Conservation (phyloP, 2,329 filamentous ascomycete species). For the Claviceps sorghi region DNA sequence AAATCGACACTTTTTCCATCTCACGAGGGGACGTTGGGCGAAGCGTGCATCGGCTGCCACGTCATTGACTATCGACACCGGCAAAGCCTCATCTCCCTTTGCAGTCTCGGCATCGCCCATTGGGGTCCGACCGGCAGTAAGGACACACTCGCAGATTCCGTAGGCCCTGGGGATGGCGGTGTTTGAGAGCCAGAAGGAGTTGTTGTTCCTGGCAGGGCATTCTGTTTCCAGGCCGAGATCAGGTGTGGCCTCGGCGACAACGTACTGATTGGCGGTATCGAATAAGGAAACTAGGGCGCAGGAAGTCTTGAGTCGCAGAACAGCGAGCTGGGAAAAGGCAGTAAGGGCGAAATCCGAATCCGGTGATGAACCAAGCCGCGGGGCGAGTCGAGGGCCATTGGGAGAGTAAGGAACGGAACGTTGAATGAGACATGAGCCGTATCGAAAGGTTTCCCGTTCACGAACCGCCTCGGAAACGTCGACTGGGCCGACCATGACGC, state of each 20-base stretch:
- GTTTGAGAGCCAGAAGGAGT: conserved; percentile 10
- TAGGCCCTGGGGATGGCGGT: conserved; percentile 12
- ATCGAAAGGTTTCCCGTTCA: conserved; percentile 3
- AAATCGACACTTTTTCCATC: conserved; percentile 12
- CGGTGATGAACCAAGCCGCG: conserved; percentile 10
- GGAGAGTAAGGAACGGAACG: neutral
- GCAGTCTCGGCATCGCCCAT: neutral
- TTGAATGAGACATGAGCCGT: conserved; percentile 1
- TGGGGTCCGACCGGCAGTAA: neutral
- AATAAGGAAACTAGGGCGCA: conserved; percentile 33
- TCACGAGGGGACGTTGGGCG: conserved; percentile 8
- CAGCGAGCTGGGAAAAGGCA: conserved; percentile 31
- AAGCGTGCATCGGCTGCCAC: conserved; percentile 14
- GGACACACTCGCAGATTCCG: conserved; percentile 1
- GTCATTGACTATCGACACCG: neutral
- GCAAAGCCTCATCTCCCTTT: neutral
- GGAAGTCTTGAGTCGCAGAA: conserved; percentile 24
- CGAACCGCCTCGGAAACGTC: conserved; percentile 2
- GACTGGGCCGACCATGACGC: neutral
- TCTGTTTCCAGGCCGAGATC: conserved; percentile 1
- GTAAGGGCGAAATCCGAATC: conserved; percentile 26
- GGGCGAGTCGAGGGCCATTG: neutral
- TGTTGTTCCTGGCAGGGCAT: neutral
- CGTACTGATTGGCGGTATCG: conserved; percentile 27
- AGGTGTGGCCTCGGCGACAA: conserved; percentile 31